Evolutionary conservation across 164 flowering plant genomes (phyloP).

Genomic region (Euptelea pleiosperma): DNA sequence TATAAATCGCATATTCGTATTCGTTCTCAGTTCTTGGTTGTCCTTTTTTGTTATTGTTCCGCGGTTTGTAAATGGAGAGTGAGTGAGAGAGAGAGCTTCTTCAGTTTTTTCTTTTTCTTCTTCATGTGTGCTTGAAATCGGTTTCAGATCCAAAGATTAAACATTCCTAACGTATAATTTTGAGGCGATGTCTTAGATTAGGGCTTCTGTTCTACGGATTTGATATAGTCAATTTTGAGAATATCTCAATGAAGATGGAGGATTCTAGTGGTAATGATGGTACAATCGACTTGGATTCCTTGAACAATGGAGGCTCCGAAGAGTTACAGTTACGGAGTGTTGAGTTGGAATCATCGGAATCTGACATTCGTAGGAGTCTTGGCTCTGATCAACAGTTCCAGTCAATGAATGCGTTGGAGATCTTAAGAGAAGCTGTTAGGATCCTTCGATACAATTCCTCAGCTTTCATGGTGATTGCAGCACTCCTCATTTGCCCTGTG

Average conservation of each 20-base stretch:
- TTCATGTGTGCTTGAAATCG: not conserved
- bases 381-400: constrained; percentile 32
- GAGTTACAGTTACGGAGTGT: not conserved
- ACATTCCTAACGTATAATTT: not conserved
- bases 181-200: not conserved
- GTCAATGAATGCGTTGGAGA: constrained; percentile 72
- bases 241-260: constrained; percentile 12
- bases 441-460: constrained; percentile 65
- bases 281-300: constrained; percentile 6
- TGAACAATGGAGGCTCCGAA: constrained; percentile 4
- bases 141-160: not conserved
- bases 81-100: too few relatives aligned
- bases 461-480: constrained; percentile 58
- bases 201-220: constrained; percentile 1
- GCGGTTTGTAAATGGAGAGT: too few relatives aligned
- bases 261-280: not conserved
- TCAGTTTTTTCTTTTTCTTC: not conserved
- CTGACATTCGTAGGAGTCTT: constrained; percentile 3
- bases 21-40: not conserved
- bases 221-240: not conserved
- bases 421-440: constrained; percentile 77
- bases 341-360: not conserved
- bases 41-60: too few relatives aligned
- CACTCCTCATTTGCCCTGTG: constrained; percentile 72
- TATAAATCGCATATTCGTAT: not conserved